Percentiles rank a stretch among this genome's conserved stretches.
Conservation (phyloP, 192 early-diverging fungal genomes). For the Backusella macrospora region DNA sequence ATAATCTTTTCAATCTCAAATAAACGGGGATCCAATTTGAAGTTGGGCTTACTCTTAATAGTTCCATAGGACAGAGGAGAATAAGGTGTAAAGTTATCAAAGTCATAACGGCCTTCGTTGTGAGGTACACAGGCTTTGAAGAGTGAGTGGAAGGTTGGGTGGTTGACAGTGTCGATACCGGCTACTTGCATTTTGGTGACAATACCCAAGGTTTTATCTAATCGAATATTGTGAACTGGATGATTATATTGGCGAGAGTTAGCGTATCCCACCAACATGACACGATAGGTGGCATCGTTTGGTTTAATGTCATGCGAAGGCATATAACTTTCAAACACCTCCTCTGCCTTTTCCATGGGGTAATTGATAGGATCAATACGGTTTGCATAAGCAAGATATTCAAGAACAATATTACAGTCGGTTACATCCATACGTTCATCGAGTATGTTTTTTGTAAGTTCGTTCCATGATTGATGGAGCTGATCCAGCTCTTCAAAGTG, state of each 20-base stretch:
- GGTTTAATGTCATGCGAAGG: conserved; percentile 28
- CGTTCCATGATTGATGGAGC: conserved; percentile 21
- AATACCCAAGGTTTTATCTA: conserved; percentile 35
- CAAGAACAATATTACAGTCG: conserved; percentile 30
- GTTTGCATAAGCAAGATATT: conserved; percentile 36
- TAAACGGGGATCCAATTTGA: conserved; percentile 34
- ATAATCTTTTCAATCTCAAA: conserved; percentile 45
- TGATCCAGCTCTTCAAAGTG: not conserved
- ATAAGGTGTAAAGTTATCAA: conserved; percentile 29
- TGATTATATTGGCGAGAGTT: conserved; percentile 31
- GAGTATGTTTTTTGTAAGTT: conserved; percentile 18
- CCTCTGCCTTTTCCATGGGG: conserved; percentile 32
- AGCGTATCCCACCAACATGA: conserved; percentile 35
- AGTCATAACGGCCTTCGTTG: conserved; percentile 12
- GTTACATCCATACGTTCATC: conserved; percentile 23
- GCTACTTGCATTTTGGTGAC: conserved; percentile 30
- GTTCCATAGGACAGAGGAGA: conserved; percentile 13
- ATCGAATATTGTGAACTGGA: conserved; percentile 22
- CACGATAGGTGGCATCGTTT: conserved; percentile 23
- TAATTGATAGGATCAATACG: conserved; percentile 29
- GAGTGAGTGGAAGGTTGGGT: conserved; percentile 33
- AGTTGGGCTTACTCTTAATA: not conserved
- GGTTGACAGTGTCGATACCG: conserved; percentile 25
- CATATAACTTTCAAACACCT: conserved; percentile 33
- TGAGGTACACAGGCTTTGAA: conserved; percentile 42